phyloP scores from a whole-genome alignment of 257 asterid genomes.

The Solanum sparsipilum region DNA sequence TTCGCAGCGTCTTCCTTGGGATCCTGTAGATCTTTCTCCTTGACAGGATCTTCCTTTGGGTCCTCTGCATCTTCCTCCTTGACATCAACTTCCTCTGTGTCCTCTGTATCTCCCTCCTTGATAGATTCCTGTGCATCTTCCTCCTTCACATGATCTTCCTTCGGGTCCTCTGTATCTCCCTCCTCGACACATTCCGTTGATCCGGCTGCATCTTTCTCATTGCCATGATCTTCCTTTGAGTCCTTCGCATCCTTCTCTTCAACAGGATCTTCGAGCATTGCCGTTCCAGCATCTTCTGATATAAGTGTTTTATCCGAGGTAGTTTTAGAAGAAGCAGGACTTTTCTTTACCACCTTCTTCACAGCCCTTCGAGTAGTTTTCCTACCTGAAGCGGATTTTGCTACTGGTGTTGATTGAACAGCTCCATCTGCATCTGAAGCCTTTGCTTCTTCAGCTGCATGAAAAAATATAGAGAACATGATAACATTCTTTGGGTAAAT shows the following conservation, averaged over 20 bases:
- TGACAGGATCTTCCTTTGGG: neutral
- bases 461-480: neutral
- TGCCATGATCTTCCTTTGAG: neutral
- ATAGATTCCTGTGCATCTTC: neutral
- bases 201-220: neutral
- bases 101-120: neutral
- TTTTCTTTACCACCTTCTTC: slow-evolving; percentile 27
- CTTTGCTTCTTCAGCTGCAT: slow-evolving; percentile 20
- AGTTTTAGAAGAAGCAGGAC: slow-evolving; percentile 14
- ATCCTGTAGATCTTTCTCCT: neutral
- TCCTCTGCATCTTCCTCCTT: neutral
- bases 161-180: neutral
- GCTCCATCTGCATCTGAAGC: slow-evolving; percentile 6
- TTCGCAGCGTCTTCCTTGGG: neutral
- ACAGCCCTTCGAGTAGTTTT: slow-evolving; percentile 31
- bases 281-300: slow-evolving; percentile 8
- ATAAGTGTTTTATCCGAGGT: slow-evolving; percentile 6
- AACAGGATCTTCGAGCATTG: neutral
- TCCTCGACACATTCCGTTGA: neutral
- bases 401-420: slow-evolving; percentile 12
- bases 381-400: slow-evolving; percentile 22
- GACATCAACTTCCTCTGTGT: neutral
- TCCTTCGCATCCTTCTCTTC: neutral
- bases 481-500: neutral
- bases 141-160: neutral